Evolutionary conservation across 768 basidiomycete species (phyloP), one percentile per base, ranked within the genome.

Genomic region (Tricholoma sp.): DNA sequence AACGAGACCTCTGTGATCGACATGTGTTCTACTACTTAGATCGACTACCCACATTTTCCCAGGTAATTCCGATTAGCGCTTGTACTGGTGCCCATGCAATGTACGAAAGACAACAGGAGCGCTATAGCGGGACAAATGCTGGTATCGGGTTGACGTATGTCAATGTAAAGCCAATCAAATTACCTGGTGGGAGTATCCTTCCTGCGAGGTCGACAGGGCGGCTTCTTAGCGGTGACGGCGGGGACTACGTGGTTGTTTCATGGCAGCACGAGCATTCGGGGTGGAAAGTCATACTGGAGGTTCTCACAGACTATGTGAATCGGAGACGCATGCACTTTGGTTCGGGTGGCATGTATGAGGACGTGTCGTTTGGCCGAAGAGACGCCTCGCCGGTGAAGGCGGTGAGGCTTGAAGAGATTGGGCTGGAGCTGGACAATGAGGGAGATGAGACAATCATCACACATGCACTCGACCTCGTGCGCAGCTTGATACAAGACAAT

Each of bases 231-330:
- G 78, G 80, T 9, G 89, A 91, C 52, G 80, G 80, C 4, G 83
- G 81, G 1, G 88, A 91, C 20, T 75, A 82, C 15, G 71, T 87
- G 18, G 85, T 89, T 5, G 79, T 95, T 0, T 78, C 80, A 17
- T 97, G 94, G 94, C 79, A 86, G 59, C 85, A 89, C 60, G 76
- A 84, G 45, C 85, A 93, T 64, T 91, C 88, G 6, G 92, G 90
- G 2, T 97, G 94, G 94, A 88, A 82, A 60, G 68, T 96, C 12
- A 70, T 96, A 6, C 68, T 93, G n/a, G 93, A 94, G 61, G 73
- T 95, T 8, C 74, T 96, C 52, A 82, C 83, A 4, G 86, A 89
- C 65, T 91, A 88, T 65, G 83, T 88, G 54, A 84, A 82, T 56
- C 80, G 81, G 31, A 72, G 78, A 56, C 77, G 82, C 9, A 68